phyloP scores from a whole-genome alignment of 2,329 filamentous ascomycete species.

The Aplosporella prunicola region DNA sequence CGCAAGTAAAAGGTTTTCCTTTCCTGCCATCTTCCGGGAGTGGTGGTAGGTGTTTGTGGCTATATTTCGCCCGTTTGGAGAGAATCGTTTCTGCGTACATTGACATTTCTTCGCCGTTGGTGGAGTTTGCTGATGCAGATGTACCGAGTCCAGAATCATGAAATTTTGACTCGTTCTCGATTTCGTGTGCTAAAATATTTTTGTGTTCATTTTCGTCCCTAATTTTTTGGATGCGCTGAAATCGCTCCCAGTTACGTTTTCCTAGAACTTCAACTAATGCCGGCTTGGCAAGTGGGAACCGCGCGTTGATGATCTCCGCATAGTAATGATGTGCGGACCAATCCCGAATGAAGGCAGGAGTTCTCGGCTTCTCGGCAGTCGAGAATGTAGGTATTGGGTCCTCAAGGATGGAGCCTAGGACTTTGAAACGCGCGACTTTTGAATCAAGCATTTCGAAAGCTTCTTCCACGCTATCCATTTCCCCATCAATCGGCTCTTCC shows the following conservation, averaged over 20 bases:
- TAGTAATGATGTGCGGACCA: slow-evolving; percentile 16
- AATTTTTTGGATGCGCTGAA: slow-evolving; percentile 15
- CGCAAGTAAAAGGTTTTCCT: slow-evolving; percentile 17
- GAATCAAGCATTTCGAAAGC: slow-evolving; percentile 1
- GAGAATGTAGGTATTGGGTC: neutral
- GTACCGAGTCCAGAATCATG: slow-evolving; percentile 13
- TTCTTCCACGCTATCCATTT: neutral
- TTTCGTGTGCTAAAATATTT: neutral
- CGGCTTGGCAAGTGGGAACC: slow-evolving; percentile 13
- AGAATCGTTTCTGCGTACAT: slow-evolving; percentile 16
- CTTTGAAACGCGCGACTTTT: slow-evolving; percentile 7
- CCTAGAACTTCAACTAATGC: slow-evolving; percentile 12
- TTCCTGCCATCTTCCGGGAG: slow-evolving; percentile 15
- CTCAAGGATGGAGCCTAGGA: slow-evolving; percentile 11
- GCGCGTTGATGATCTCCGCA: slow-evolving; percentile 13
- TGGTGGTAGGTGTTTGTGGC: slow-evolving; percentile 14
- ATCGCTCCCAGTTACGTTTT: slow-evolving; percentile 17
- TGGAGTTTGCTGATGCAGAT: neutral
- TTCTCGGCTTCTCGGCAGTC: slow-evolving; percentile 3
- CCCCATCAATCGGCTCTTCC: neutral
- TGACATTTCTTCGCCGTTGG: neutral
- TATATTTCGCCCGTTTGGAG: slow-evolving; percentile 13
- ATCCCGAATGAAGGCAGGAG: slow-evolving; percentile 2
- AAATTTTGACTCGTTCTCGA: slow-evolving; percentile 14
- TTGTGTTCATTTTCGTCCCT: slow-evolving; percentile 8